Evolutionary conservation across 2,329 filamentous ascomycete species (phyloP).

Genomic region (Ophiostoma himal-ulmi): DNA sequence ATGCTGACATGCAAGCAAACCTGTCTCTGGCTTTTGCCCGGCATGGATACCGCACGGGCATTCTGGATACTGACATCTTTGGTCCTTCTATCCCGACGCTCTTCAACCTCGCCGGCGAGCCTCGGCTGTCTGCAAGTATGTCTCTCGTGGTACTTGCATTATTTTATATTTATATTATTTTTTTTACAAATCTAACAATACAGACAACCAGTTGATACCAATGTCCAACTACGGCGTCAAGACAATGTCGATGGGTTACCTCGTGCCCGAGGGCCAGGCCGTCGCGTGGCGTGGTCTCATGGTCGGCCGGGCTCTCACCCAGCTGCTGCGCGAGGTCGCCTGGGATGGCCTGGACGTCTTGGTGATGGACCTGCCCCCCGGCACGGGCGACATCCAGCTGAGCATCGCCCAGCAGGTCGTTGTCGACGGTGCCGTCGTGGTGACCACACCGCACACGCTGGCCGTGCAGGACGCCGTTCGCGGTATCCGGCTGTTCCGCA

Average conservation of each 20-base stretch:
- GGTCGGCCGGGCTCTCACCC: constrained; percentile 95
- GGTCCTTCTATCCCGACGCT: constrained; percentile 91
- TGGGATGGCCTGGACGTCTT: constrained; percentile 87
- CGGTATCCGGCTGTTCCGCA: constrained; percentile 88
- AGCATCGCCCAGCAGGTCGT: constrained; percentile 93
- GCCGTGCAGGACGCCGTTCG: constrained; percentile 87
- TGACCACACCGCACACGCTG: constrained; percentile 90
- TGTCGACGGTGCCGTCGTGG: constrained; percentile 80
- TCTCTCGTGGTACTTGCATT: constrained; percentile 23
- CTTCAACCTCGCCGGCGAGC: constrained; percentile 73
- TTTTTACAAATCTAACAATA: not conserved
- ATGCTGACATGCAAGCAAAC: constrained; percentile 48
- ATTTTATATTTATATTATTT: too few species aligned
- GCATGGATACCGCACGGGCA: constrained; percentile 73
- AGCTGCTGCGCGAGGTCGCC: constrained; percentile 89
- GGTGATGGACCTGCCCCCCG: constrained; percentile 85
- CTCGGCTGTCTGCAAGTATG: constrained; percentile 66
- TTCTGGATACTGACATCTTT: constrained; percentile 94
- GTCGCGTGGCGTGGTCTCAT: constrained; percentile 95
- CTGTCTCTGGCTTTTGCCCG: constrained; percentile 81
- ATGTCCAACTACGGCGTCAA: constrained; percentile 92
- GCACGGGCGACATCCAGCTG: constrained; percentile 91
- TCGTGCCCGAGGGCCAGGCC: constrained; percentile 71
- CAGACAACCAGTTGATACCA: constrained; percentile 72
- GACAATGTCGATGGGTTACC: constrained; percentile 98